phyloP scores from a whole-genome alignment of 352 stramenopile genomes.

The Phytopythium montanum region DNA sequence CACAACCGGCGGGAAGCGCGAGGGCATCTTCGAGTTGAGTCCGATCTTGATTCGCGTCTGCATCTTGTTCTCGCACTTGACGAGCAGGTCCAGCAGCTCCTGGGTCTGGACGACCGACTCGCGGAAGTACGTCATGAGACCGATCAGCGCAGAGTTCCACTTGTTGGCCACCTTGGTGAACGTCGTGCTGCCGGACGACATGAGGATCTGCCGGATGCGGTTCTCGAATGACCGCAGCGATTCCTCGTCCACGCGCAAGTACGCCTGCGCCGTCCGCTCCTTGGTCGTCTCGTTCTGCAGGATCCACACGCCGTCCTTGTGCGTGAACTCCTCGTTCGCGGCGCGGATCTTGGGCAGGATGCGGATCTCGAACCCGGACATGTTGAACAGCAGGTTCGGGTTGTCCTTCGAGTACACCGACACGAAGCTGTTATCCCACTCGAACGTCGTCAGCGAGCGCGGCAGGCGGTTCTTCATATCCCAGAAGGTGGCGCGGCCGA shows the following conservation, averaged over 20 bases:
- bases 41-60: slow-evolving; percentile 99
- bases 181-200: slow-evolving; percentile 99
- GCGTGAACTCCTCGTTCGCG: slow-evolving; percentile 90
- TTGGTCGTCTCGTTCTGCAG: slow-evolving; percentile 99
- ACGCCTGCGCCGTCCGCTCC: slow-evolving; percentile 98
- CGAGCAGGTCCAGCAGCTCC: slow-evolving; percentile 98
- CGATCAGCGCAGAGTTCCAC: slow-evolving; percentile 93
- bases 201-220: slow-evolving; percentile 98
- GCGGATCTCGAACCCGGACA: slow-evolving; percentile 98
- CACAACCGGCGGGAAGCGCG: slow-evolving; percentile 98
- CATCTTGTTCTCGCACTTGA: slow-evolving; percentile 99
- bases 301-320: slow-evolving; percentile 99
- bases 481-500: slow-evolving; percentile 99
- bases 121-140: slow-evolving; percentile 99
- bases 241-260: slow-evolving; percentile 95
- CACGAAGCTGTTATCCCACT: slow-evolving; percentile 99
- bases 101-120: slow-evolving; percentile 99
- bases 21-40: slow-evolving; percentile 99
- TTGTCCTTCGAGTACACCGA: slow-evolving; percentile 99
- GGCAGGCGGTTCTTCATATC: slow-evolving; percentile 99
- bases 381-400: slow-evolving; percentile 99
- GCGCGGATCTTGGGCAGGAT: slow-evolving; percentile 92
- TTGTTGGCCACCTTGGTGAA: slow-evolving; percentile 99
- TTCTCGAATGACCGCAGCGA: slow-evolving; percentile 98
- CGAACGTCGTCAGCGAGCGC: slow-evolving; percentile 97